Base-by-base conservation (phyloP, 2,329 filamentous ascomycete species). In the Daldinia sp. region DNA sequence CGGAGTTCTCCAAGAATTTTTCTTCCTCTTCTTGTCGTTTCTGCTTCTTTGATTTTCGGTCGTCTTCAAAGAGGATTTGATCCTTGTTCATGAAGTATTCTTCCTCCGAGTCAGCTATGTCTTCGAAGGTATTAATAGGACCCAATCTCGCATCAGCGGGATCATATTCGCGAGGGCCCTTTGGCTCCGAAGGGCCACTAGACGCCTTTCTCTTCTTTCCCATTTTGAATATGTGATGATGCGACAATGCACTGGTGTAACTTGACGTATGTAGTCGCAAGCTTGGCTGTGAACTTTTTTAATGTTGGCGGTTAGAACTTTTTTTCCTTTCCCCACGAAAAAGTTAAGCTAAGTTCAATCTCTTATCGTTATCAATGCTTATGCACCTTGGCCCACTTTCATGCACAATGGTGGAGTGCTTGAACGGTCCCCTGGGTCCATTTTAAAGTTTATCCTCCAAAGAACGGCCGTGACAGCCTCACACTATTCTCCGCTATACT, bases 101-200 rank as follows among this genome's bases (percentile, higher is more conserved):
- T 79, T 99, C 96, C 79, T 97, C 93, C 1, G 94, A 97, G 79
- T 98, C 91, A 72, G 94, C 93, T 74, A 99, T 91, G 81, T 97
- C 93, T 80, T 95, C 90, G 79, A 87, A 95, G 2, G 88, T 90
- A 53, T 80, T 84, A 74, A 90, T 83, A 23, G 83, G 83, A 26
- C 85, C 86, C 15, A 94, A 86, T 59, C 89, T 88, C 39, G 90
- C 88, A 70, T 90, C 89, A 35, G 82, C 81, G 54, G 83, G 76
- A 75, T 90, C 81, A 67, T 88, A 77, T 37, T 89, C 88, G 68
- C 83, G 84, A 3, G 87, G 87, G 2, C 86, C 87, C 7, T 81
- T 82, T 20, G 84, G 80, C 67, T 79, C 81, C 35, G 81, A 73
- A 58, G 76, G 74, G 70, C 78, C 84, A 69, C 85, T 84, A 23